A percentile compares a stretch with the other conserved stretches of the same genome.
phyloP scores from a whole-genome alignment of 768 basidiomycete genomes.

The Tephrocybe sp. region DNA sequence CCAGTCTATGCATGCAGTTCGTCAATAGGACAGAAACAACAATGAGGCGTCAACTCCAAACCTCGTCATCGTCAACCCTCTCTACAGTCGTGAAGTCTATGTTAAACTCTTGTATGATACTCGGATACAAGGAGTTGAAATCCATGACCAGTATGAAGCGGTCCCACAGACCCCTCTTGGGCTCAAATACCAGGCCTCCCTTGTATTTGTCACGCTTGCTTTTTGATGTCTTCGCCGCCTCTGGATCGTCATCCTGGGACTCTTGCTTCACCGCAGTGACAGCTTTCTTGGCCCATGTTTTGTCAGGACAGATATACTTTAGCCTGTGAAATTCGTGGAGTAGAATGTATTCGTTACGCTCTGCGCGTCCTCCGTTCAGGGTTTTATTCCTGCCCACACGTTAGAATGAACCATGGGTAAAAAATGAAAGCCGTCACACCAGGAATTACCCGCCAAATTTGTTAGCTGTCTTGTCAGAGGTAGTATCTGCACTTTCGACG shows the following conservation, averaged over 20 bases:
- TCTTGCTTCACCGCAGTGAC: constrained; percentile 46
- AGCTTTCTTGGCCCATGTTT: constrained; percentile 79
- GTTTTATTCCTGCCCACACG: constrained; percentile 82
- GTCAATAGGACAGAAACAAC: not conserved
- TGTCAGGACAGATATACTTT: constrained; percentile 97
- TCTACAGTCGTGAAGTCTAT: constrained; percentile 99
- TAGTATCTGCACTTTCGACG: constrained; percentile 89
- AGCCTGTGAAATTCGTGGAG: constrained; percentile 96
- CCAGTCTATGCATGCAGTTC: constrained; percentile 33
- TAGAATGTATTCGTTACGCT: constrained; percentile 98
- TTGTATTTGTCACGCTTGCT: constrained; percentile 93
- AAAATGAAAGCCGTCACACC: constrained; percentile 49
- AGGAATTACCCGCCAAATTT: constrained; percentile 94
- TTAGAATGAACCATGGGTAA: not conserved
- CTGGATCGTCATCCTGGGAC: constrained; percentile 54
- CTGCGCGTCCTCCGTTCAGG: constrained; percentile 94
- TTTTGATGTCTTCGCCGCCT: constrained; percentile 60
- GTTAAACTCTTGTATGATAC: constrained; percentile 99
- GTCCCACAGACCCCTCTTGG: constrained; percentile 95
- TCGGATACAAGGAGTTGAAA: constrained; percentile 98
- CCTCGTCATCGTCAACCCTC: constrained; percentile 62
- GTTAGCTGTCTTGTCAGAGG: constrained; percentile 93
- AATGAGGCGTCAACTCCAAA: constrained; percentile 17
- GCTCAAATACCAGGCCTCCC: constrained; percentile 96
- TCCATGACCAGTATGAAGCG: constrained; percentile 99